These are phyloP conservation scores for Acanthamoeba triangularis DNA, from an alignment of 208 protist genomes.

Conservation along the genomic window DNA sequence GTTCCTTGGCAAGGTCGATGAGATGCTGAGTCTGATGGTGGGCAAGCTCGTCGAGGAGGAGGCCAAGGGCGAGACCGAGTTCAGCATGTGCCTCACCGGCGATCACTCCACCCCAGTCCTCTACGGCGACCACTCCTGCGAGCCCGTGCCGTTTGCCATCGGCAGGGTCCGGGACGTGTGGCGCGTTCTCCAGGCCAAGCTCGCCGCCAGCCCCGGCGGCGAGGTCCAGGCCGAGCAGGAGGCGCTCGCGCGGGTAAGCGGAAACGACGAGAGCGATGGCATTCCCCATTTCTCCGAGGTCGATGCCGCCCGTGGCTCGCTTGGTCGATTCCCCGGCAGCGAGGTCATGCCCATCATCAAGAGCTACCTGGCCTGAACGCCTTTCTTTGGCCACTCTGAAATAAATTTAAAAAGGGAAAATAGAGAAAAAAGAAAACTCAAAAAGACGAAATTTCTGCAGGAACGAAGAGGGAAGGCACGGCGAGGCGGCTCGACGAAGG, in stretches of 20 bases:
- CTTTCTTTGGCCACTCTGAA: not conserved
- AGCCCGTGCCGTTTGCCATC: constrained; percentile 90
- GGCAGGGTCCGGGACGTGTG: constrained; percentile 31
- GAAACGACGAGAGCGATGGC: constrained; percentile 6
- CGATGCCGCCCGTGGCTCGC: constrained; percentile 63
- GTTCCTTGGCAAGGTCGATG: constrained; percentile 87
- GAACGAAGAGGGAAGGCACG: not conserved
- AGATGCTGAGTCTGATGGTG: constrained; percentile 85
- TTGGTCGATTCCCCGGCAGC: constrained; percentile 87
- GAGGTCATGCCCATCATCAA: constrained; percentile 87
- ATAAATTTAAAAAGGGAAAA: not conserved
- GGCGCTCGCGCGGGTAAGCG: not conserved
- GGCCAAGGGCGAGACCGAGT: constrained; percentile 67
- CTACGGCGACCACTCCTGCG: constrained; percentile 88
- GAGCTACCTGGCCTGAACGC: not conserved
- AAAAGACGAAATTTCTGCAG: not conserved
- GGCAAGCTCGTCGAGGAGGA: constrained; percentile 64
- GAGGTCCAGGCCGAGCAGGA: not conserved
- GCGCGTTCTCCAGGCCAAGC: not conserved
- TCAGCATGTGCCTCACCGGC: constrained; percentile 86
- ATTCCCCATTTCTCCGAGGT: constrained; percentile 77
- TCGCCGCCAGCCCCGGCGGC: not conserved
- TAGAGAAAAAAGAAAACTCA: not conserved
- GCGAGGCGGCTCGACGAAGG: not conserved
- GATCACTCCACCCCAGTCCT: constrained; percentile 91